These are phyloP conservation scores for Cucurbitaria berberidis DNA, from an alignment of 2,329 filamentous ascomycete species.

Conservation along the genomic window DNA sequence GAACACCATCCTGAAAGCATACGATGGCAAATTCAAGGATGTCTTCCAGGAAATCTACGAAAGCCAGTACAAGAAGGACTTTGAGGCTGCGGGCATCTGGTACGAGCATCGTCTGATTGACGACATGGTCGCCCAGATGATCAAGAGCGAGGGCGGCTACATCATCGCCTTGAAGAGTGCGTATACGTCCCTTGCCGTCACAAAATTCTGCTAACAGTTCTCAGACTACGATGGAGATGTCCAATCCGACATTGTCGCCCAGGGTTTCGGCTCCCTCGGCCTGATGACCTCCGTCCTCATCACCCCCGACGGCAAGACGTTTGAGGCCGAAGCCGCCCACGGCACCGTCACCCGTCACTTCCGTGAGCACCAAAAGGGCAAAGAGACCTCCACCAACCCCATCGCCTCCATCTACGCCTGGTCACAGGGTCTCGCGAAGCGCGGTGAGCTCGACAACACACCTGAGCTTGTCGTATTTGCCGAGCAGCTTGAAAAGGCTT, in stretches of 20 bases:
- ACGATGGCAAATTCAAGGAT: conserved; percentile 98
- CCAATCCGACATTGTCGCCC: conserved; percentile 96
- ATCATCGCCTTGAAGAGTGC: conserved; percentile 97
- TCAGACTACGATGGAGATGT: conserved; percentile 98
- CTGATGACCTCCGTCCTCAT: conserved; percentile 98
- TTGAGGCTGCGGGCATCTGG: conserved; percentile 93
- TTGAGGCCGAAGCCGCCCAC: conserved; percentile 97
- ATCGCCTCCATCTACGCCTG: conserved; percentile 99
- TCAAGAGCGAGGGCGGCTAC: conserved; percentile 96
- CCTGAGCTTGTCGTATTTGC: conserved; percentile 91
- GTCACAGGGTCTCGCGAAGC: conserved; percentile 92
- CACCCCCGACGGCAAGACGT: conserved; percentile 95
- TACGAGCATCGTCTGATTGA: conserved; percentile 99
- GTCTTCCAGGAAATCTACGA: conserved; percentile 99
- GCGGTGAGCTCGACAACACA: conserved; percentile 90
- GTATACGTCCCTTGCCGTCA: conserved; percentile 1
- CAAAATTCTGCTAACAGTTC: conserved; percentile 21
- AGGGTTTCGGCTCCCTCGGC: conserved; percentile 96
- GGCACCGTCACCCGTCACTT: conserved; percentile 98
- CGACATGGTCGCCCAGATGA: conserved; percentile 99
- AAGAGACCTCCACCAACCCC: conserved; percentile 96
- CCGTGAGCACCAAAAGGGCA: conserved; percentile 98
- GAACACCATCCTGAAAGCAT: conserved; percentile 99
- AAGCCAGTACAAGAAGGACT: conserved; percentile 80
- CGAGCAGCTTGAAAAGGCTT: conserved; percentile 89